phyloP scores from a whole-genome alignment of 2,329 filamentous ascomycete species.

The Cordyceps tenuipes region DNA sequence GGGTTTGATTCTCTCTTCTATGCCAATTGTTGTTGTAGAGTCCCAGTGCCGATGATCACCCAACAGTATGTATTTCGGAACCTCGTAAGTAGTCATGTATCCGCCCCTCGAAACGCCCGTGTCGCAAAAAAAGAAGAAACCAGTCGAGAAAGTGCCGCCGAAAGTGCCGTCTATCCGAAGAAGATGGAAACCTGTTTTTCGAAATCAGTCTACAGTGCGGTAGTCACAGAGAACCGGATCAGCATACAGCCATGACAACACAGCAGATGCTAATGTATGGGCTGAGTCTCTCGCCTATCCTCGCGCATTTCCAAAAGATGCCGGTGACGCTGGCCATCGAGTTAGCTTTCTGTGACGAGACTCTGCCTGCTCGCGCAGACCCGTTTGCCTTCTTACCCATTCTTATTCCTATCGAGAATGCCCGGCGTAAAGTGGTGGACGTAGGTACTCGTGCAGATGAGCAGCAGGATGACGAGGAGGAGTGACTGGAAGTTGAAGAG shows the following conservation, averaged over 20 bases:
- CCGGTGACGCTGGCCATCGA: slow-evolving; percentile 45
- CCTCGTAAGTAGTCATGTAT: slow-evolving; percentile 10
- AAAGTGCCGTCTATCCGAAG: slow-evolving; percentile 27
- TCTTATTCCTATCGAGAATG: slow-evolving; percentile 87
- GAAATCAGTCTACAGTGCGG: background rate
- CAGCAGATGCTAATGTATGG: slow-evolving; percentile 95
- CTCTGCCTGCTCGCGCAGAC: no score
- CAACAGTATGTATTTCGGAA: slow-evolving; percentile 9
- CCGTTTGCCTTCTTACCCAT: slow-evolving; percentile 52
- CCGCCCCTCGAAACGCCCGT: slow-evolving; percentile 9
- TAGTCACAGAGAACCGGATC: background rate
- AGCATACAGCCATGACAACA: slow-evolving; percentile 78
- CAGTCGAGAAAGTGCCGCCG: slow-evolving; percentile 1
- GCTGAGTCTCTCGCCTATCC: slow-evolving; percentile 85
- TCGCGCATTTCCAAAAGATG: slow-evolving; percentile 92
- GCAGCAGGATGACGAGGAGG: slow-evolving; percentile 84
- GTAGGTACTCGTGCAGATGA: slow-evolving; percentile 94
- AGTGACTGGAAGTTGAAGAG: slow-evolving; percentile 99
- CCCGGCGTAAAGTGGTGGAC: slow-evolving; percentile 82
- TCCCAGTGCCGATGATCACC: background rate
- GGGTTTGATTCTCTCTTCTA: background rate
- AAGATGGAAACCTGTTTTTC: slow-evolving; percentile 27
- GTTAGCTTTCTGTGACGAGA: background rate
- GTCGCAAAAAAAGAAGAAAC: background rate
- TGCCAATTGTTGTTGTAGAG: background rate